Evolutionary conservation across 768 basidiomycete species (phyloP), one percentile per base, ranked within the genome.

Genomic region (Boletus pseudopeckii): DNA sequence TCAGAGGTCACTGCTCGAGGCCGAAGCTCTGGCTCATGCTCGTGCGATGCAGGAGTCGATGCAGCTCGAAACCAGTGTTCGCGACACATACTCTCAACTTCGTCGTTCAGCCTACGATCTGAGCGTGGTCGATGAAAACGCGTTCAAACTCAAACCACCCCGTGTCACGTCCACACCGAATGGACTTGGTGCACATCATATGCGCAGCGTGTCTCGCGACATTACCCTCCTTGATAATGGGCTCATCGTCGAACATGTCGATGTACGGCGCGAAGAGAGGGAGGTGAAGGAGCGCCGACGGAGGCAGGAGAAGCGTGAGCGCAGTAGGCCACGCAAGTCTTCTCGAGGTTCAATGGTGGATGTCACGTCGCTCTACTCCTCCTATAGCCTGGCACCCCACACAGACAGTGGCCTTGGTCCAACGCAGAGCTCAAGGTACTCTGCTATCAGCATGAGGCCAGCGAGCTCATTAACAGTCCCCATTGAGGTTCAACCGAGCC

Each of bases 171-270:
- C 67, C 28, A 62, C 65, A 15, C 52, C 65, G 9, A 75, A 78
- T 5, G 67, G 71, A 14, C 52, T 71, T 5, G 36, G 62, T 38
- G 73, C 70, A n/a, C 64, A 71, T 14, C 70, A 74, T 43, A 71
- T 71, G 26, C 80, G 79, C 30, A 76, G 74, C 20, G 79, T 83
- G 50, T 83, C 84, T 38, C 80, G 88, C 33, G 88, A 92, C 51
- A 78, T 90, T 14, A 90, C 90, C 0, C 74, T 94, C 10, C 80
- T 95, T 20, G 88, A 92, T 69, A 93, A 90, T 58, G 91, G 91
- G 4, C 84, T 94, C 79, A 89, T 92, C 48, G 86, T 93, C 8
- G 92, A 95, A 62, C 88, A 90, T 55, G 87, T 94, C 36, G 82
- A 94, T 68, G 82, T 94, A 18, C 82, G 85, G 32, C 85, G 77